phyloP scores from a whole-genome alignment of 129 eudicot genomes.

The Smallanthus sonchifolius region DNA sequence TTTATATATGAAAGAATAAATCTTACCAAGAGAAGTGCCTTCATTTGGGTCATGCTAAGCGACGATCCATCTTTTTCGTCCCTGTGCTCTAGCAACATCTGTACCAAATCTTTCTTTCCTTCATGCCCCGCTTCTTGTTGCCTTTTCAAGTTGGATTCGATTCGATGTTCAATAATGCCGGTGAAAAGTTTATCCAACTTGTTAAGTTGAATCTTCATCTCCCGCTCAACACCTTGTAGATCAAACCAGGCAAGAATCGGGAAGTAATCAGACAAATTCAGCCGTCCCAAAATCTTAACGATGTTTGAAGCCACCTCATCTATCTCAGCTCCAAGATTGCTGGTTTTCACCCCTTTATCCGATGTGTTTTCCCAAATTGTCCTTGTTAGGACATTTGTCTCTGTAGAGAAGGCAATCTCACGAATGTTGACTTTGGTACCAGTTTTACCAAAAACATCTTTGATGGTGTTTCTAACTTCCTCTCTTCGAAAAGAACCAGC shows the following conservation, averaged over 20 bases:
- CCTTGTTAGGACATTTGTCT: background rate
- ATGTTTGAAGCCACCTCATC: background rate
- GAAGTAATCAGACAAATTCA: slow-evolving; percentile 7
- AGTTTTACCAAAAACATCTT: background rate
- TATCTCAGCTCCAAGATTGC: background rate
- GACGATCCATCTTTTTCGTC: slow-evolving; percentile 10
- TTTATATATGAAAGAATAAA: background rate
- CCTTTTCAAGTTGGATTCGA: background rate
- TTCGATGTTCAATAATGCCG: background rate
- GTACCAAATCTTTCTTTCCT: slow-evolving; percentile 1
- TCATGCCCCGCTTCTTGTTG: background rate
- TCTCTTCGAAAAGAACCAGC: background rate
- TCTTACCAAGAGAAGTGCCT: background rate
- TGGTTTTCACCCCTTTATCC: background rate
- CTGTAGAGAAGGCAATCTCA: background rate
- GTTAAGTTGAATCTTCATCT: background rate
- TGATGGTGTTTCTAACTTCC: background rate
- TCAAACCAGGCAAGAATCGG: background rate
- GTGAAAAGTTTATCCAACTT: background rate
- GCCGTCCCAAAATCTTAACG: background rate
- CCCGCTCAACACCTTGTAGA: background rate
- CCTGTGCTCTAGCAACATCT: background rate
- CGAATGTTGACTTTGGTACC: background rate
- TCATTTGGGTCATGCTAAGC: background rate
- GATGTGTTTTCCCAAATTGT: slow-evolving; percentile 4